Base-by-base conservation (phyloP, 2,329 filamentous ascomycete species). In the Coniochaeta hoffmannii region DNA sequence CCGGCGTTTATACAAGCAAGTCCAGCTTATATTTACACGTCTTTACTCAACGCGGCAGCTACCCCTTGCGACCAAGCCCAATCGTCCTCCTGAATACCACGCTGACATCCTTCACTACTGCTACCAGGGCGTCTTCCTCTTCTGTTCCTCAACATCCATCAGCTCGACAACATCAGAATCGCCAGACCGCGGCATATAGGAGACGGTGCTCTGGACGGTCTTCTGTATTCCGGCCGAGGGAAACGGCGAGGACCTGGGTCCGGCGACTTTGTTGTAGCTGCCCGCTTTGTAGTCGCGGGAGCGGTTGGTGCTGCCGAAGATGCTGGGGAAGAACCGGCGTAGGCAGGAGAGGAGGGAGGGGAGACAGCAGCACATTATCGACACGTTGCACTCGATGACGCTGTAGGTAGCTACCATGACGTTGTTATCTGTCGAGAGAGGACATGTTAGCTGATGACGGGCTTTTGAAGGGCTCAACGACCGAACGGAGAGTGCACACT, bases 351-450 rank as follows among this genome's bases (percentile, higher is more conserved):
- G 54, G 14, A 50, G 22, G 1, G 53, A 30, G 9, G 56, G 56
- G 54, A 58, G 56, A 28, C 56, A 58, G 28, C 54, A 58, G 44
- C 56, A 58, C 38, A 56, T 56, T n/a, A 58, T 56, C 1, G 56
- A 58, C 14, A 58, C 54, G 28, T 58, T 58, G 54, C 56, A 58
- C 31, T 56, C 56, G 24, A 58, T 50, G n/a, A 56, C 54, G 31
- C 50, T 56, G 54, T 58, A 58, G 17, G 54, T 58, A 19, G 56
- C 56, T 15, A 56, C 56, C 56, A 58, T 58, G 38, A 58, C 54
- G 19, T 56, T 58, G 41, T 58, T 58, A 34, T 58, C 38, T 35
- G 32, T 15, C 4, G 36, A 32, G 30, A 32, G 7, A 32, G 7
- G 12, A 8, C 36, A n/a, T 7, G 36, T 41, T 41, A 41, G 36